Conservation (phyloP, 805 yeast genomes). For the Gaillardinia entomophila region DNA sequence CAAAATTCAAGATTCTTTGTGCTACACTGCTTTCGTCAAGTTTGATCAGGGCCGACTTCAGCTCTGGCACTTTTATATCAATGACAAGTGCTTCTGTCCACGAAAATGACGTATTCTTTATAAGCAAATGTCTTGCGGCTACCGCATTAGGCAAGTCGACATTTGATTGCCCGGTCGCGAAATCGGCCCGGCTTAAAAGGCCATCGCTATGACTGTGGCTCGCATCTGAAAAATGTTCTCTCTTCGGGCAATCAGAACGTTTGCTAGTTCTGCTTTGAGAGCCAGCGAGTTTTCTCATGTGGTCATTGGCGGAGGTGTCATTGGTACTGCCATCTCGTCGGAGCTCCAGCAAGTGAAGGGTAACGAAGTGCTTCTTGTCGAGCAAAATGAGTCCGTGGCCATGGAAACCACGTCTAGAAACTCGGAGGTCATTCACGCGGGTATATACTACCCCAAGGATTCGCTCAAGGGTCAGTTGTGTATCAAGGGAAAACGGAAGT, state of each 20-base stretch:
- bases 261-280: slow-evolving; percentile 7
- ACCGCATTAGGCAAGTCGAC: no score
- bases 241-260: slow-evolving; percentile 14
- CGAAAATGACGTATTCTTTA: no score
- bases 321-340: slow-evolving; percentile 78
- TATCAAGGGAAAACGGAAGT: slow-evolving; percentile 63
- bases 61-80: no score
- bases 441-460: slow-evolving; percentile 70
- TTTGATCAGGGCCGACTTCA: no score
- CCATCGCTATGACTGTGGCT: neutral
- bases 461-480: slow-evolving; percentile 68
- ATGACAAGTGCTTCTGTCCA: no score
- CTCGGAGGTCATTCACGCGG: slow-evolving; percentile 92
- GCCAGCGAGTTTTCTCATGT: slow-evolving; percentile 59
- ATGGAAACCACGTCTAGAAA: slow-evolving; percentile 84
- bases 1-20: no score
- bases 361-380: slow-evolving; percentile 58
- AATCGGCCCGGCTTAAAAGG: no score
- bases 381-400: slow-evolving; percentile 61
- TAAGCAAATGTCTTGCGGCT: no score
- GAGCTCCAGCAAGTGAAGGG: slow-evolving; percentile 44
- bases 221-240: slow-evolving; percentile 7
- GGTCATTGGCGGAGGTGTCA: slow-evolving; percentile 79
- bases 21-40: no score
- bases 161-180: no score